Conservation (phyloP, 441 rosid species). For the Pelargonium exstipulatum region DNA sequence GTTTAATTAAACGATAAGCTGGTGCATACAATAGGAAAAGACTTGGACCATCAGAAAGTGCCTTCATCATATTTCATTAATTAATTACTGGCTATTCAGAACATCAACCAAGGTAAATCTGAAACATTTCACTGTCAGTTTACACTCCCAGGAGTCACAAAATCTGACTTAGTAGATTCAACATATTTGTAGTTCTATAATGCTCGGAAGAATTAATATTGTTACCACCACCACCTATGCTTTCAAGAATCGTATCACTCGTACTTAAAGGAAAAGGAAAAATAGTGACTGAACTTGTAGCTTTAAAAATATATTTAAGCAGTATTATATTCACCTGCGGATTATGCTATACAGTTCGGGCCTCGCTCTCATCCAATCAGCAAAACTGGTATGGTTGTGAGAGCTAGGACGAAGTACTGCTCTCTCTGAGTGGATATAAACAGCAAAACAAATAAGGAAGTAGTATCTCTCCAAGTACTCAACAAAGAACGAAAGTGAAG, state of each 20-base stretch:
- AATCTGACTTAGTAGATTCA: constrained; percentile 1
- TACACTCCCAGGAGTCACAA: not conserved
- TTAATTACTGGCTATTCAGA: not conserved
- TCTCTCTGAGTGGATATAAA: constrained; percentile 91
- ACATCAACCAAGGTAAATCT: constrained; percentile 15
- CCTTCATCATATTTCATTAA: constrained; percentile 4
- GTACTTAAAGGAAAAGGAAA: not conserved
- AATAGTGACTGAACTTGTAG: not conserved
- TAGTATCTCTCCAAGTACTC: constrained; percentile 99
- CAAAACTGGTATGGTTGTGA: constrained; percentile 68
- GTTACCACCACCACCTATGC: constrained; percentile 8
- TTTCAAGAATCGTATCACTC: constrained; percentile 3
- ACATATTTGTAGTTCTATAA: constrained; percentile 8
- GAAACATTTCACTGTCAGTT: constrained; percentile 9
- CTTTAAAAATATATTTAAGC: not conserved
- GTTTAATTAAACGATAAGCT: constrained; percentile 10
- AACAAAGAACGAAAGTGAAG: constrained; percentile 86
- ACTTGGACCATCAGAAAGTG: constrained; percentile 19
- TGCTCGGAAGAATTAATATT: not conserved
- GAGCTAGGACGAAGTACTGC: constrained; percentile 73
- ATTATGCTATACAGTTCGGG: constrained; percentile 97
- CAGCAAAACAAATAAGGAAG: constrained; percentile 96
- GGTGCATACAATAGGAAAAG: constrained; percentile 15
- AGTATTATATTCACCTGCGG: constrained; percentile 58
- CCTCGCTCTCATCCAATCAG: constrained; percentile 99